These are phyloP conservation scores for Sporothrix schenckii DNA, from an alignment of 2,329 filamentous ascomycete genomes.

Conservation along the genomic window DNA sequence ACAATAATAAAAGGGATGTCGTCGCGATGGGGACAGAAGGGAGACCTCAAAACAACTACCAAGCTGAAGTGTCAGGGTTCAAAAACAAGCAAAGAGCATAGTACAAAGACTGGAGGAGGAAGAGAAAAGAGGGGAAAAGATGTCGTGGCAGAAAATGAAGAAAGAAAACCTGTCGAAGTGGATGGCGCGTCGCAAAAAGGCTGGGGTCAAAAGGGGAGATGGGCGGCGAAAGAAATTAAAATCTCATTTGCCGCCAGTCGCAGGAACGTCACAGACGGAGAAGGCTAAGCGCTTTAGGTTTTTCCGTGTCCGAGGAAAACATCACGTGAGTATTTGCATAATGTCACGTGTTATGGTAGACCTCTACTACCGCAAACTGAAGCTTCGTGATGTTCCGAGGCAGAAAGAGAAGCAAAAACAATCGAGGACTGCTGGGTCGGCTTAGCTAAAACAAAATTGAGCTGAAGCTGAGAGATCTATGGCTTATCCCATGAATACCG, in stretches of 20 bases:
- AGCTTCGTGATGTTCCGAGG: neutral
- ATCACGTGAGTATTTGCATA: neutral
- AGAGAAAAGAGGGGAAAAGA: conserved; percentile 7
- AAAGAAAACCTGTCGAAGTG: neutral
- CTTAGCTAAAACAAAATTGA: neutral
- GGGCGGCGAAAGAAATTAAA: conserved; percentile 11
- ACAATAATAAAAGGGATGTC: neutral
- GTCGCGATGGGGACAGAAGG: conserved; percentile 6
- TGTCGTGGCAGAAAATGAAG: neutral
- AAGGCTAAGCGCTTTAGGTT: conserved; percentile 3
- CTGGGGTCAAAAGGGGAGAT: conserved; percentile 1
- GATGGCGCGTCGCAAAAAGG: conserved; percentile 19
- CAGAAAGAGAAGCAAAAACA: neutral
- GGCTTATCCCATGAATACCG: neutral
- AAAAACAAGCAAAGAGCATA: neutral
- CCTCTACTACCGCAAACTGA: neutral
- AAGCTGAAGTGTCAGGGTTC: neutral
- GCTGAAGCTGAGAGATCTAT: neutral
- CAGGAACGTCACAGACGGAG: conserved; percentile 9
- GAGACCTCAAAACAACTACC: neutral
- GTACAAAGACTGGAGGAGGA: neutral
- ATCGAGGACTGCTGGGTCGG: neutral
- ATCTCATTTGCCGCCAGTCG: conserved; percentile 30
- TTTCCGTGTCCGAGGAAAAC: conserved; percentile 6
- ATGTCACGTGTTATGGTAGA: neutral